Evolutionary conservation across 2,329 filamentous ascomycete genomes (phyloP).

Genomic region (Fulvia fulva): DNA sequence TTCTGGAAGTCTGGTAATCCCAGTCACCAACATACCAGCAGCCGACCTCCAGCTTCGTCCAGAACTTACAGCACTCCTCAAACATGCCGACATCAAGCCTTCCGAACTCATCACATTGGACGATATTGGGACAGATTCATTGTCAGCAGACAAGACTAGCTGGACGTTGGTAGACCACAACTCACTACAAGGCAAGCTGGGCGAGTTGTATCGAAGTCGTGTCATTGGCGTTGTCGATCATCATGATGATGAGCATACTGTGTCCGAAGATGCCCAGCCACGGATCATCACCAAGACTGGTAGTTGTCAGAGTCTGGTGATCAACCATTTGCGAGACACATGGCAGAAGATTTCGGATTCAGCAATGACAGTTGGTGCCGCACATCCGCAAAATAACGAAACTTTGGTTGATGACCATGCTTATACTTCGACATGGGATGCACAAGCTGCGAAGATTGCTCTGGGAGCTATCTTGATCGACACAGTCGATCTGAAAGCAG

Average conservation of each 20-base stretch:
- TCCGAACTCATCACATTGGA: slow-evolving; percentile 63
- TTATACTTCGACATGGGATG: slow-evolving; percentile 45
- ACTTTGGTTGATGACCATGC: slow-evolving; percentile 35
- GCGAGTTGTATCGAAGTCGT: slow-evolving; percentile 46
- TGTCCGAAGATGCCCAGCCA: slow-evolving; percentile 50
- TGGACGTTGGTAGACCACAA: slow-evolving; percentile 84
- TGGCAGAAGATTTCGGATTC: slow-evolving; percentile 53
- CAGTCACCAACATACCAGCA: slow-evolving; percentile 66
- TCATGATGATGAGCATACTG: slow-evolving; percentile 65
- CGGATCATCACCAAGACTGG: slow-evolving; percentile 64
- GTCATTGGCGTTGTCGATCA: slow-evolving; percentile 72
- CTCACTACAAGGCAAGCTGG: slow-evolving; percentile 60
- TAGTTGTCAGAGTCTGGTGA: slow-evolving; percentile 69
- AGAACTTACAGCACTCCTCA: slow-evolving; percentile 65
- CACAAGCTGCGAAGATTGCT: slow-evolving; percentile 62
- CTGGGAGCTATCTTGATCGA: slow-evolving; percentile 71
- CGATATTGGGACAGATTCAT: slow-evolving; percentile 45
- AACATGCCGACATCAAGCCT: slow-evolving; percentile 54
- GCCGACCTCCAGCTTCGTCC: slow-evolving; percentile 67
- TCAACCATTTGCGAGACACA: slow-evolving; percentile 52
- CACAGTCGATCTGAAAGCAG: slow-evolving; percentile 58
- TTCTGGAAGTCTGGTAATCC: slow-evolving; percentile 59
- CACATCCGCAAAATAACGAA: slow-evolving; percentile 37
- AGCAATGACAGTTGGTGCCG: slow-evolving; percentile 36
- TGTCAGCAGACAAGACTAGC: slow-evolving; percentile 54